Base-by-base conservation (phyloP, 129 eudicot genomes). In the Logfia minima region DNA sequence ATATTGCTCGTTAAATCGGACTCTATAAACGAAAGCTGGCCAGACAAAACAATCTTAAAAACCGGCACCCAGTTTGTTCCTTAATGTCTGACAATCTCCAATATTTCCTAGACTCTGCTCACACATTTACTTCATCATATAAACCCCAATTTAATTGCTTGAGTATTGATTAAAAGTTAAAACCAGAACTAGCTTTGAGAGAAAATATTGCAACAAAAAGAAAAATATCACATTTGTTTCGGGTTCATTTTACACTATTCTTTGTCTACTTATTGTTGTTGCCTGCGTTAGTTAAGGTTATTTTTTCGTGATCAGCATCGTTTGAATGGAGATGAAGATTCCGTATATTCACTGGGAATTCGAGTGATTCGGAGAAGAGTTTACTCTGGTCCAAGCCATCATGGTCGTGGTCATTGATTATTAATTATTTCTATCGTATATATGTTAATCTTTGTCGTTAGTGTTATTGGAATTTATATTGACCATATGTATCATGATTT, bases 361-460 rank as follows among this genome's bases (percentile, higher is more conserved):
- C 23, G 66, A 0, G 65, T 59, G 16, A 72, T 78, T 24, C 79
- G 86, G 21, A 75, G 87, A 80, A 75, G 72, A 74, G 80, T 83
- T 39, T 81, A 77, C 66, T 84, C 88, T 26, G 88, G 88, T 79
- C 88, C 88, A 60, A 84, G 83, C 41, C 88, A 66, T 75, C 88
- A 68, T 60, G 88, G 88, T 17, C 80, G 60, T 19, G 88, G 88
- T 65, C 88, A 84, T 65, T 84, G 53, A 77, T 22, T 17, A 19
- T 14, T 34, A 7, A 10, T 56, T 56, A 24, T 17, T 26, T 28
- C 22, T 17, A 41, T 43, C 64, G 28, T 77, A 66, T 53, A 80
- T 79, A 79, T 14, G 66, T 79, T 72, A 2, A 4, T 31, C 4
- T 64, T 72, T 35, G 60, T 32, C 3, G 35, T 68, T 77, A n/a